Conservation (phyloP, 2,329 filamentous ascomycete genomes). For the Basipetospora chlamydospora region DNA sequence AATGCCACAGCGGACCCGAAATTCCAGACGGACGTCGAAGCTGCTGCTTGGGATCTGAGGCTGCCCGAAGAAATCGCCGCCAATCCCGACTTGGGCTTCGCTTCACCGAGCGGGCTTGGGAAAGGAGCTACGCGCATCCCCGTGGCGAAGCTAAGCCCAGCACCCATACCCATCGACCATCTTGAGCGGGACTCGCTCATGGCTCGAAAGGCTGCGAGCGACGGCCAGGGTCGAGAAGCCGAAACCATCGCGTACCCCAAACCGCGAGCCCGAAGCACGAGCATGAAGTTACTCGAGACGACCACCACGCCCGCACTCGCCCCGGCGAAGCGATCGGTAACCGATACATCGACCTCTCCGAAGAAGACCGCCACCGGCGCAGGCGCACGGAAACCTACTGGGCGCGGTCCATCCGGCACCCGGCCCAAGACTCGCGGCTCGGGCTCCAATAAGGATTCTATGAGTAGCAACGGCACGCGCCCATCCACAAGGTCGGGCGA, state of each 20-base stretch:
- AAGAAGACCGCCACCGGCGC: conserved; percentile 30
- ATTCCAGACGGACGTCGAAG: conserved; percentile 20
- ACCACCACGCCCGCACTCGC: not conserved
- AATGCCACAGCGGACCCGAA: conserved; percentile 22
- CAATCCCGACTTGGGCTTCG: conserved; percentile 36
- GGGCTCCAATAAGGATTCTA: conserved; percentile 33
- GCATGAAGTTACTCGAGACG: conserved; percentile 39
- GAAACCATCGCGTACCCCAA: conserved; percentile 45
- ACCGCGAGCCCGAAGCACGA: conserved; percentile 56
- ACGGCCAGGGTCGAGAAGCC: conserved; percentile 37
- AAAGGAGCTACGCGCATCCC: conserved; percentile 73
- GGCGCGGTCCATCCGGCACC: too few species aligned
- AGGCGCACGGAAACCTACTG: not conserved
- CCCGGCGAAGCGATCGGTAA: conserved; percentile 25
- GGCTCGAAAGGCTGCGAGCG: conserved; percentile 27
- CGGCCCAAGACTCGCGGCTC: conserved; percentile 51
- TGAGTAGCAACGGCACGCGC: conserved; percentile 33
- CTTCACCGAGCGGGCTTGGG: conserved; percentile 32
- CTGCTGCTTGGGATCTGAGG: conserved; percentile 55
- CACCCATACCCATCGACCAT: conserved; percentile 56
- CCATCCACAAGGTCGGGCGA: conserved; percentile 51
- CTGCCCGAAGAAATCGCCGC: conserved; percentile 64
- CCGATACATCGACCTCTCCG: conserved; percentile 40
- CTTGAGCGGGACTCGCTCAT: conserved; percentile 61
- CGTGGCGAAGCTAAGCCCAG: conserved; percentile 63